Base-by-base conservation (phyloP, 768 basidiomycete species). In the Cyclocybe aegerita region DNA sequence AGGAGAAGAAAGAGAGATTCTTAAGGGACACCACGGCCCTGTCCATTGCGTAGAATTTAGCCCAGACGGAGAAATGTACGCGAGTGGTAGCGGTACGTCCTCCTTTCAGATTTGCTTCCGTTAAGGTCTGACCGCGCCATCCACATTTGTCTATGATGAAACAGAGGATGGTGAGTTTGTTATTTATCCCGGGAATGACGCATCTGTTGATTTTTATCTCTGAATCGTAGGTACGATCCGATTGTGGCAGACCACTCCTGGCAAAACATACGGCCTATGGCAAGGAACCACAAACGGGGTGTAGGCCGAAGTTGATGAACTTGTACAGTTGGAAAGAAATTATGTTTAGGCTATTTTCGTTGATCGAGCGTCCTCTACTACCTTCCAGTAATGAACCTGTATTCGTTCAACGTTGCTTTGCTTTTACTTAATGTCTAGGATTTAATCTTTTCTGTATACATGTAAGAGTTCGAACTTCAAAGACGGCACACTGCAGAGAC, bases 21-120 rank as follows among this genome's bases (percentile, higher is more conserved):
- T 94, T 50, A 96, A 97, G 68, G 96, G 96, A 4, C 97, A 98
- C 63, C 97, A 98, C 65, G 97, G 96, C 16, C 95, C 96, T 14
- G 95, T 98, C 12, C 93, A 96, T 60, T 92, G 90, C 48, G 88
- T 96, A 41, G 88, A 90, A 60, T 96, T 87, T 68, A 92, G 89
- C 63, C 96, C 96, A 0, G 96, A 98, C 65, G 96, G 96, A 16
- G 97, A 98, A 74, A 82, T 97, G 77, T 98, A 92, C 66, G 96
- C 96, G 33, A 94, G 91, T 61, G 97, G 96, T 44, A 95, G 92
- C 60, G 96, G 96, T 87, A 67, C 74, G 90, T 82, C 16, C 23
- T 43, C 40, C 31, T 41, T 45, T 36, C 50, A 23, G 35, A 12
- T 47, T 48, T 39, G 49, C 32, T 43, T 9, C 44, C 38, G 35